Conservation (phyloP, 2,329 filamentous ascomycete genomes). For the Colletotrichum sp. region DNA sequence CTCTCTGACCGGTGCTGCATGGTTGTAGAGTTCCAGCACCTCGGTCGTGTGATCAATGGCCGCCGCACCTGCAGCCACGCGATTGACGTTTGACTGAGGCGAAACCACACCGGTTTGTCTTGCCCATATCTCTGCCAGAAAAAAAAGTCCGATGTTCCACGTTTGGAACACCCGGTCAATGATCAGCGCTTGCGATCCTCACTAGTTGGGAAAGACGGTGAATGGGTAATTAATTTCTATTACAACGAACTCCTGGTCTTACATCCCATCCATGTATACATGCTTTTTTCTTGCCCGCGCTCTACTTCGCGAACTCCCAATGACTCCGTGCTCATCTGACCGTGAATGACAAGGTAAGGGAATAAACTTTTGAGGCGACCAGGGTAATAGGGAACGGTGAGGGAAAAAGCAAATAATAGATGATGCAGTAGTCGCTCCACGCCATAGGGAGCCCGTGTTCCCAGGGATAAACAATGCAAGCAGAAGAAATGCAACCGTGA, state of each 20-base stretch:
- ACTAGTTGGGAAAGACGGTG: not conserved
- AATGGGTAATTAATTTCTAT: not conserved
- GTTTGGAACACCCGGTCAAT: not conserved
- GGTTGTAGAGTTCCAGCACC: slow-evolving; percentile 7
- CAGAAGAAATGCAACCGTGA: slow-evolving; percentile 17
- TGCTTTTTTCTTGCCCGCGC: slow-evolving; percentile 9
- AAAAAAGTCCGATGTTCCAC: not conserved
- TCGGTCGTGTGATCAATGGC: slow-evolving; percentile 7
- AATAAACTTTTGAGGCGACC: slow-evolving; percentile 7
- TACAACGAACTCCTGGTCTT: not conserved
- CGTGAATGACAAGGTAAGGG: not conserved
- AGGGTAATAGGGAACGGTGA: not conserved
- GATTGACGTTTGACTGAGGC: not conserved
- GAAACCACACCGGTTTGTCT: not conserved
- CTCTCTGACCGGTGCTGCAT: slow-evolving; percentile 9
- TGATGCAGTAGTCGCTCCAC: not conserved
- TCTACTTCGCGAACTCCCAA: slow-evolving; percentile 7
- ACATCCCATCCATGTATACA: slow-evolving; percentile 3
- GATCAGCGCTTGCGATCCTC: not conserved
- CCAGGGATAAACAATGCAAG: slow-evolving; percentile 10
- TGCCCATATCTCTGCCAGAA: not conserved
- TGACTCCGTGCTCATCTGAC: slow-evolving; percentile 7
- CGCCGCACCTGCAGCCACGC: not conserved
- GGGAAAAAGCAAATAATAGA: not conserved
- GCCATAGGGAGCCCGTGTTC: not conserved